Percentiles rank a stretch among this genome's conserved stretches.
phyloP scores from a whole-genome alignment of 805 yeast species.

The Hanseniaspora mollemarum region DNA sequence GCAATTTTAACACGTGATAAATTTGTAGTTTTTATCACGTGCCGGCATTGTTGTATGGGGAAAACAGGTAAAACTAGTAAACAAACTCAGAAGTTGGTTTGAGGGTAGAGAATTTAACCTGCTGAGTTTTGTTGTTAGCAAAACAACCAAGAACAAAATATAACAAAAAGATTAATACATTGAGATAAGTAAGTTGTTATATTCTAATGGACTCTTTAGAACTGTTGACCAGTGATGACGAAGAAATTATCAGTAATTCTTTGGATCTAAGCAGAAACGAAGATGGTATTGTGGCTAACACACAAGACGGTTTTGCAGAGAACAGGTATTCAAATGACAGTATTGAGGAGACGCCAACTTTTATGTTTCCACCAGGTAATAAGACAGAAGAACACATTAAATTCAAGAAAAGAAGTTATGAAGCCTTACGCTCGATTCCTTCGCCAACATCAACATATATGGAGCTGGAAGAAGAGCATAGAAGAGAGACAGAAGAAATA shows the following conservation, averaged over 20 bases:
- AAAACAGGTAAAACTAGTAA: not conserved
- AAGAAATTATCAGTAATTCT: not conserved
- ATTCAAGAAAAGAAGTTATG: constrained; percentile 5
- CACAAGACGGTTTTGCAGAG: not conserved
- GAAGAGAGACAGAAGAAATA: constrained; percentile 9
- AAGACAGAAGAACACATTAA: not conserved
- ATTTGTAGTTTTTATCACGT: too few species aligned
- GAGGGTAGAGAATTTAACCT: not conserved
- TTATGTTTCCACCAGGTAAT: not conserved
- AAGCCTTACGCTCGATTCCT: constrained; percentile 9
- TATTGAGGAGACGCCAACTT: not conserved
- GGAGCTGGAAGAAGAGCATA: constrained; percentile 11
- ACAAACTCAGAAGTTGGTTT: not conserved
- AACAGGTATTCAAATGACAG: not conserved
- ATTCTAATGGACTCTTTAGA: not conserved
- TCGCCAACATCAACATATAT: constrained; percentile 13
- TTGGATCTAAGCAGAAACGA: not conserved
- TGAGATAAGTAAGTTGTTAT: not conserved
- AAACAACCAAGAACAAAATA: too few species aligned
- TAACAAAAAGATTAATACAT: not conserved
- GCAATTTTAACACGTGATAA: not conserved
- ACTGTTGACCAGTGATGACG: not conserved
- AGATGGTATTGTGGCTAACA: not conserved
- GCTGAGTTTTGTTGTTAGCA: too few species aligned
- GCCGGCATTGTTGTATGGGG: not conserved